Base-by-base conservation (phyloP, 345 rosid species). In the Melaleuca alternifolia region DNA sequence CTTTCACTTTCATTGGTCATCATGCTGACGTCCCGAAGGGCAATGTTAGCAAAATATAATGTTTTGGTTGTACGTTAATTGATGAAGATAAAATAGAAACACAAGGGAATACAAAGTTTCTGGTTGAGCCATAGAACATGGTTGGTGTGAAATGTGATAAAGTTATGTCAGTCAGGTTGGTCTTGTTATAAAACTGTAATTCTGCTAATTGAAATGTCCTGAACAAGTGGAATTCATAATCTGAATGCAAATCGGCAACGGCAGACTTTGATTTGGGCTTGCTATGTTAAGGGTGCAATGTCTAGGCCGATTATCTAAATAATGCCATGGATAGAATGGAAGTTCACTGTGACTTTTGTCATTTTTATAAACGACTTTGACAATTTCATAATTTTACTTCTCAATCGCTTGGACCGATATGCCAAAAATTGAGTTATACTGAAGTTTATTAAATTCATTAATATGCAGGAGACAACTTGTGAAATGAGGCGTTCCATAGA, bases 401-500 rank as follows among this genome's bases (percentile, higher is more conserved):
- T 20, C 46, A 65, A 33, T 65, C 24, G 30, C 77, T 65, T 16
- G 79, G 24, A 71, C 46, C 0, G 7, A 71, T 71, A 33, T 71
- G 46, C 79, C 24, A 33, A 71, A 71, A 5, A 71, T 71, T 54
- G 5, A 37, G 54, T 76, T 26, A 54, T 46, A 61, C 83, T 85
- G 51, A 85, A 61, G 30, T 51, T 23, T 54, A 23, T 41, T 11
- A n/a, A 14, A 48, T 84, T 18, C 59, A 51, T 51, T 88, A 84
- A 87, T 85, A 88, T 88, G 89, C 93, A 96, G 96, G 98, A 95
- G 87, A 93, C 95, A 54, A 94, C 93, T 62, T 91, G 92, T 84
- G 94, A 95, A 85, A 94, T 94, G 98, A 96, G 89, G 88, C 87
- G 90, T 83, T 86, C 95, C 48, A 87, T 94, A 90, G 95, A 93